Evolutionary conservation across 2,329 filamentous ascomycete genomes (phyloP).

Genomic region (Aspergillus ibericus): DNA sequence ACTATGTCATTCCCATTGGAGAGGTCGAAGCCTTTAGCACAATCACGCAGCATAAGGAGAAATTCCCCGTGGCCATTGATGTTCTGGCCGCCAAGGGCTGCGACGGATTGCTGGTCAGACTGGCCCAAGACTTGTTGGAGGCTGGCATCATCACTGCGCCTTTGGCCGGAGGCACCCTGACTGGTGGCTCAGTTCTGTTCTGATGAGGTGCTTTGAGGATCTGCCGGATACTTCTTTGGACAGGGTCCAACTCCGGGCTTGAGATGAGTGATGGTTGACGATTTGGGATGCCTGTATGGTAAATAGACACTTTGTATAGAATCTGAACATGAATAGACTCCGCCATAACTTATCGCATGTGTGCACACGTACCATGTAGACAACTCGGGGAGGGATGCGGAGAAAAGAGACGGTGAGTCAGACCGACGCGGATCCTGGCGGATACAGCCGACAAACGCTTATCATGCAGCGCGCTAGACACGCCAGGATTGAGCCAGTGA

Average conservation of each 20-base stretch:
- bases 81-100: constrained; percentile 61
- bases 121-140: constrained; percentile 54
- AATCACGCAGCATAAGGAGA: constrained; percentile 48
- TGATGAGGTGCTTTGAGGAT: background rate
- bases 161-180: background rate
- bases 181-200: background rate
- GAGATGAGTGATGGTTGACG: background rate
- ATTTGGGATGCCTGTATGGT: background rate
- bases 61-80: constrained; percentile 59
- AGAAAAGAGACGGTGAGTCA: background rate
- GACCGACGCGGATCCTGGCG: background rate
- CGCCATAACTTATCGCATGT: too few species aligned
- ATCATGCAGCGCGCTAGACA: too few species aligned
- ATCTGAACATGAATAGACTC: background rate
- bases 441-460: background rate
- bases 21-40: constrained; percentile 33
- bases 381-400: too few species aligned
- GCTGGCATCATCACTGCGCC: constrained; percentile 42
- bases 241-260: too few species aligned
- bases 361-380: too few species aligned
- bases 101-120: constrained; percentile 58
- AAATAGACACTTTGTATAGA: too few species aligned
- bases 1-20: constrained; percentile 47
- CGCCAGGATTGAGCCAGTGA: too few species aligned
- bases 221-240: too few species aligned